Conservation (phyloP, 1,139 yeast species). For the Debaryomyces udenii region DNA sequence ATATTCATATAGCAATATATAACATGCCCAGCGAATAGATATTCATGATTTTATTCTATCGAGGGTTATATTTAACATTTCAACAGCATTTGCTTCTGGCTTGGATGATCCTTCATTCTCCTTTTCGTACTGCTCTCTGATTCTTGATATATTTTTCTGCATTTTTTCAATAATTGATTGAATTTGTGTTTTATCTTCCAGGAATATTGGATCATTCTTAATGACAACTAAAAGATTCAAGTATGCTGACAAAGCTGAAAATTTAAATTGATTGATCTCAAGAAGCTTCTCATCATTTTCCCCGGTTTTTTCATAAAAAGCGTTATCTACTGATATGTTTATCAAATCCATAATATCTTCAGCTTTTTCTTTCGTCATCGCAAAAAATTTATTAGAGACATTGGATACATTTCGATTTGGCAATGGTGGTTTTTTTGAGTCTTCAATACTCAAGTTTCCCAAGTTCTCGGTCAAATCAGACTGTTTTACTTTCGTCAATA, state of each 20-base stretch:
- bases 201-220: constrained; percentile 26
- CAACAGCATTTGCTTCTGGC: constrained; percentile 38
- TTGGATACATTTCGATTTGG: constrained; percentile 20
- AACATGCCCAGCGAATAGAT: neutral
- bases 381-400: constrained; percentile 32
- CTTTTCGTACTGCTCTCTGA: constrained; percentile 19
- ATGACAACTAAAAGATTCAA: constrained; percentile 57
- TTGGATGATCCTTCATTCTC: constrained; percentile 16
- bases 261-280: constrained; percentile 27
- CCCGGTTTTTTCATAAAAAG: constrained; percentile 26
- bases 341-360: constrained; percentile 44
- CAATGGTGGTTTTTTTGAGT: constrained; percentile 19
- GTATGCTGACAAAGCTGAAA: constrained; percentile 53
- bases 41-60: constrained; percentile 31
- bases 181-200: constrained; percentile 24
- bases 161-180: constrained; percentile 22
- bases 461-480: constrained; percentile 10
- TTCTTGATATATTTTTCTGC: constrained; percentile 14
- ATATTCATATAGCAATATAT: constrained; percentile 3
- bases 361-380: constrained; percentile 39
- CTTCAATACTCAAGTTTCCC: constrained; percentile 9
- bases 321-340: constrained; percentile 32
- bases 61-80: constrained; percentile 42
- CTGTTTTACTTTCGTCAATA: constrained; percentile 38
- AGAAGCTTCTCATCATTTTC: constrained; percentile 13